A percentile compares a stretch with the other conserved stretches of the same genome.
Evolutionary conservation across 805 yeast genomes (phyloP).

Genomic region (Groenewaldozyma salmanticensis): DNA sequence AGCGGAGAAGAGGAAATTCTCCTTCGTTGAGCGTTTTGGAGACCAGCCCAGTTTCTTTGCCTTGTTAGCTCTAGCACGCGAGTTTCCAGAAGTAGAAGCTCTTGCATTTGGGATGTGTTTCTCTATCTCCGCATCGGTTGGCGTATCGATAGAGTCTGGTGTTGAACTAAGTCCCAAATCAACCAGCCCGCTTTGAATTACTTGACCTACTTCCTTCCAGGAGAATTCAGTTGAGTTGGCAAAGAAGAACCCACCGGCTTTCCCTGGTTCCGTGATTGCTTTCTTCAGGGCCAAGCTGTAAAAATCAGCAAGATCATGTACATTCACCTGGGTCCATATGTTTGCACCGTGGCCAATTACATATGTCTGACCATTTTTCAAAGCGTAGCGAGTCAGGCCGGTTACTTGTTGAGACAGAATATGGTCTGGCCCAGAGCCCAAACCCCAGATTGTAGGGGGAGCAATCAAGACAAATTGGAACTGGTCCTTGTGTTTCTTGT

Average conservation of each 20-base stretch:
- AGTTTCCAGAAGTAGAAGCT: conserved; percentile 32
- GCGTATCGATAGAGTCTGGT: conserved; percentile 10
- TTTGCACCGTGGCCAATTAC: conserved; percentile 10
- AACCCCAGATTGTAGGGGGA: conserved; percentile 18
- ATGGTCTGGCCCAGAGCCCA: conserved; percentile 14
- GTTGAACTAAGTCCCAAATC: conserved; percentile 7
- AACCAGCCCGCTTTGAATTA: conserved; percentile 11
- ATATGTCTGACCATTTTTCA: conserved; percentile 10
- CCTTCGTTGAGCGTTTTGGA: conserved; percentile 8
- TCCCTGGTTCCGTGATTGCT: conserved; percentile 5
- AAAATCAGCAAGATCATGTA: conserved; percentile 12
- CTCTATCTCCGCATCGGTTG: conserved; percentile 1
- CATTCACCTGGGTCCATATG: conserved; percentile 13
- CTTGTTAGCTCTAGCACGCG: conserved; percentile 40
- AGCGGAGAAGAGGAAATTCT: conserved; percentile 6
- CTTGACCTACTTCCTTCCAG: conserved; percentile 7
- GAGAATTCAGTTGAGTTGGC: conserved; percentile 11
- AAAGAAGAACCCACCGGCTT: conserved; percentile 12
- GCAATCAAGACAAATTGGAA: conserved; percentile 10
- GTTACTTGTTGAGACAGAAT: conserved; percentile 12
- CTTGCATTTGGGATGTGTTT: conserved; percentile 42
- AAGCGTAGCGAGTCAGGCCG: conserved; percentile 5
- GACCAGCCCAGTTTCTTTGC: conserved; percentile 32
- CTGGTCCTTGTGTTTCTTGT: conserved; percentile 5
- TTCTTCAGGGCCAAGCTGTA: conserved; percentile 7